These are phyloP conservation scores for Fusarium tanahbumbuense DNA, from an alignment of 2,329 filamentous ascomycete genomes.

Conservation along the genomic window DNA sequence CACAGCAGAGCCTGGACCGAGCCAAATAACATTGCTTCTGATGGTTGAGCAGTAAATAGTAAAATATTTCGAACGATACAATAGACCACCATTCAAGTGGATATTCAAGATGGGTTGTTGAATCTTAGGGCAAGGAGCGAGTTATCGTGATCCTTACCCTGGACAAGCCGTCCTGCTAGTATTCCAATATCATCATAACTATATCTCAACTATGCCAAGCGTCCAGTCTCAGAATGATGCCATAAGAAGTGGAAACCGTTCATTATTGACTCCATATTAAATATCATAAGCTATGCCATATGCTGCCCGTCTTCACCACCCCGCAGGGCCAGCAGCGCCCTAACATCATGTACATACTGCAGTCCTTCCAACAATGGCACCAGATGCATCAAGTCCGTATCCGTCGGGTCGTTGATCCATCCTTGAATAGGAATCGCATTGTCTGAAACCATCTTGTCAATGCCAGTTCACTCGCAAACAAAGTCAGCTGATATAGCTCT, in stretches of 20 bases:
- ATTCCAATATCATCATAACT: neutral
- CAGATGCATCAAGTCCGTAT: slow-evolving; percentile 92
- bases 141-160: neutral
- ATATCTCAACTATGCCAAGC: neutral
- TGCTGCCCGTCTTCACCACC: slow-evolving; percentile 82
- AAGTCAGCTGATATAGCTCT: slow-evolving; percentile 48
- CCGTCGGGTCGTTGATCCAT: slow-evolving; percentile 98
- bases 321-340: slow-evolving; percentile 87
- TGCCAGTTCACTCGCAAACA: neutral
- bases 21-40: neutral
- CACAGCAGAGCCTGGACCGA: neutral
- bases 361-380: slow-evolving; percentile 92
- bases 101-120: neutral
- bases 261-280: slow-evolving; percentile 28
- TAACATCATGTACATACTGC: slow-evolving; percentile 96
- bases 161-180: neutral
- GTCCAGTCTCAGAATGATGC: neutral
- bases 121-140: neutral
- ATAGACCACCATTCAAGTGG: neutral
- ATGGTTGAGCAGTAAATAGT: neutral
- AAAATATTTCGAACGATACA: neutral
- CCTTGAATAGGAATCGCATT: slow-evolving; percentile 99
- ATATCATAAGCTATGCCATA: slow-evolving; percentile 54
- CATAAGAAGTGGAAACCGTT: slow-evolving; percentile 24
- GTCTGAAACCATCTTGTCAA: slow-evolving; percentile 65